phyloP scores from a whole-genome alignment of 164 flowering plant genomes.

The Magnolia kwangsiensis region DNA sequence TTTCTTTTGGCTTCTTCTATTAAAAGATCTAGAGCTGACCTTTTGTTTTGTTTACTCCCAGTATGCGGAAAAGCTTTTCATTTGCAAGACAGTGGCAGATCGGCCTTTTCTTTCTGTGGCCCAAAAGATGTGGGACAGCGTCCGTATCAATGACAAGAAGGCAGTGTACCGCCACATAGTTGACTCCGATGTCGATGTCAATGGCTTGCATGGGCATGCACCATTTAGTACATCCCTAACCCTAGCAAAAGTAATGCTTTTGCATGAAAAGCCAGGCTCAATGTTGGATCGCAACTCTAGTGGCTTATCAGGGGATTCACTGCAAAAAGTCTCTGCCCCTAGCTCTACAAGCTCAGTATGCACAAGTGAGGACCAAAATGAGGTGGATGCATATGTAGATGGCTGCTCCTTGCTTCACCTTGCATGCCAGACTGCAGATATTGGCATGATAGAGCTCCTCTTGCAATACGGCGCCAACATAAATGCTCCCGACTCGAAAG shows the following conservation, averaged over 20 bases:
- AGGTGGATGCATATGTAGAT: constrained; percentile 38
- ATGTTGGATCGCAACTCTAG: constrained; percentile 12
- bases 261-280: constrained; percentile 48
- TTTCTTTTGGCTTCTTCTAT: background rate
- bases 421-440: constrained; percentile 73
- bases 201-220: constrained; percentile 47
- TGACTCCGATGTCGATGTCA: constrained; percentile 57
- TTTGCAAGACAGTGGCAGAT: constrained; percentile 43
- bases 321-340: constrained; percentile 27
- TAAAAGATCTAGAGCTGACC: background rate
- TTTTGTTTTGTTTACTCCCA: constrained; percentile 25
- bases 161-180: constrained; percentile 69
- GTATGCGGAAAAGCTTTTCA: constrained; percentile 77
- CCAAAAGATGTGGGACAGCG: constrained; percentile 70
- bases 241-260: constrained; percentile 52
- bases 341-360: constrained; percentile 24
- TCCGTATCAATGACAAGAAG: constrained; percentile 67
- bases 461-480: constrained; percentile 81
- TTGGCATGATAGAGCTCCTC: constrained; percentile 92
- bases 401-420: constrained; percentile 78
- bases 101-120: constrained; percentile 36
- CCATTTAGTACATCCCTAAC: constrained; percentile 32
- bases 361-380: constrained; percentile 24
- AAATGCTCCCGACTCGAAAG: constrained; percentile 58
- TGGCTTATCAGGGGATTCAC: constrained; percentile 21